These are phyloP conservation scores for Fagopyrum esculentum DNA, from an alignment of 148 eudicot species.

Conservation along the genomic window DNA sequence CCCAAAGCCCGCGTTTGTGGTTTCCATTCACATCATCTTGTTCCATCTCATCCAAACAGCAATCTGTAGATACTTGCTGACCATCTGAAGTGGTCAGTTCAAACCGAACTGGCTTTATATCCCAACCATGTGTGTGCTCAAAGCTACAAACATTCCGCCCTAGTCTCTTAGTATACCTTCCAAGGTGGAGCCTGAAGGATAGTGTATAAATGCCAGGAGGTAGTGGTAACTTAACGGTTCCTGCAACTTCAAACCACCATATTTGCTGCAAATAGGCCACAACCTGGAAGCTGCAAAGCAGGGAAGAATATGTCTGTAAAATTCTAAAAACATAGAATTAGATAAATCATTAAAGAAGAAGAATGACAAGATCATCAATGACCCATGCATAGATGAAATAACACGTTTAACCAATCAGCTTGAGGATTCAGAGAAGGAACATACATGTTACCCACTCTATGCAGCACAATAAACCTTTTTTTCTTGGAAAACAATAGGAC, in stretches of 20 bases:
- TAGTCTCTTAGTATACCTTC: conserved; percentile 65
- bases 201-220: conserved; percentile 75
- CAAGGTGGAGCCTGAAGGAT: conserved; percentile 78
- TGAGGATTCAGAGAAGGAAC: background rate
- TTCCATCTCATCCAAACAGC: conserved; percentile 60
- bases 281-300: conserved; percentile 48
- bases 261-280: conserved; percentile 95
- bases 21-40: conserved; percentile 35
- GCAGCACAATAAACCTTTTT: background rate
- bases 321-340: background rate
- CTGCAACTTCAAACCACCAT: conserved; percentile 99
- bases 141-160: conserved; percentile 73
- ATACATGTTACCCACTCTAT: background rate
- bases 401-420: background rate
- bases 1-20: conserved; percentile 83
- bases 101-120: conserved; percentile 79
- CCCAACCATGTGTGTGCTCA: conserved; percentile 98
- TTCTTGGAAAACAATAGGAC: background rate
- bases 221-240: conserved; percentile 56
- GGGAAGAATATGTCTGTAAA: background rate
- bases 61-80: conserved; percentile 55
- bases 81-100: conserved; percentile 81
- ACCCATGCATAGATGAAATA: background rate
- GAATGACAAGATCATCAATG: background rate
- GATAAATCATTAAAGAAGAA: background rate